These are phyloP conservation scores for Mycena belliarum DNA, from an alignment of 768 basidiomycete species.

Conservation along the genomic window DNA sequence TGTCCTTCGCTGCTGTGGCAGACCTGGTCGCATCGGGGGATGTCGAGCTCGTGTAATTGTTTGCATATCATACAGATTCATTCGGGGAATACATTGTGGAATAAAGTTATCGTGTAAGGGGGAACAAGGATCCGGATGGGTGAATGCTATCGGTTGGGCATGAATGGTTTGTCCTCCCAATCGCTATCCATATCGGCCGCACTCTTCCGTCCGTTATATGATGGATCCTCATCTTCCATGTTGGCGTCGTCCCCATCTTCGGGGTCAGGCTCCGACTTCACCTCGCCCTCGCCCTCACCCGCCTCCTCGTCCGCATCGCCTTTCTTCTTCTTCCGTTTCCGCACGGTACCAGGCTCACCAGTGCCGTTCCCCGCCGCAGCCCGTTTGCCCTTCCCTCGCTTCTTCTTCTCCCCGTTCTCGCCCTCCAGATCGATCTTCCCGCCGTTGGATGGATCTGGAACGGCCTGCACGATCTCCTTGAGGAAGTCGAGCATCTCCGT, in stretches of 20 bases:
- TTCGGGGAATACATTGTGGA: slow-evolving; percentile 15
- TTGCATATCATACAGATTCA: slow-evolving; percentile 22
- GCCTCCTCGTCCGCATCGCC: slow-evolving; percentile 25
- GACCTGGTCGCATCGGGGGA: slow-evolving; percentile 70
- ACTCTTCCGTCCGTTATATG: slow-evolving; percentile 33
- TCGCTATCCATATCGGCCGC: slow-evolving; percentile 37
- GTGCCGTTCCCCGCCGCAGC: slow-evolving; percentile 44
- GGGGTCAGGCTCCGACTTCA: slow-evolving; percentile 23
- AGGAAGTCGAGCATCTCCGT: slow-evolving; percentile 92
- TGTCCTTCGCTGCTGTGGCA: slow-evolving; percentile 77
- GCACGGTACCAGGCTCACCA: slow-evolving; percentile 42
- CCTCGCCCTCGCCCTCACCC: slow-evolving; percentile 13
- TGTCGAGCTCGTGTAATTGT: slow-evolving; percentile 74
- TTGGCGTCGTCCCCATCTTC: slow-evolving; percentile 34
- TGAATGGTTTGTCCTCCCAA: slow-evolving; percentile 46
- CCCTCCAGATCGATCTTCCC: slow-evolving; percentile 74
- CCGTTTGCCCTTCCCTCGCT: slow-evolving; percentile 56
- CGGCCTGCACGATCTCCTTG: slow-evolving; percentile 83
- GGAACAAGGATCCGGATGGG: slow-evolving; percentile 5
- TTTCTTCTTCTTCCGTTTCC: slow-evolving; percentile 40
- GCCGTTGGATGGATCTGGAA: slow-evolving; percentile 86
- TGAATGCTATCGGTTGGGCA: slow-evolving; percentile 36
- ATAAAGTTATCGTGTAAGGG: slow-evolving; percentile 19
- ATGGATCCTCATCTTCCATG: slow-evolving; percentile 42
- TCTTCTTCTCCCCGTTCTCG: slow-evolving; percentile 63